phyloP scores from a whole-genome alignment of 257 asterid species.

The Cinchona pubescens region DNA sequence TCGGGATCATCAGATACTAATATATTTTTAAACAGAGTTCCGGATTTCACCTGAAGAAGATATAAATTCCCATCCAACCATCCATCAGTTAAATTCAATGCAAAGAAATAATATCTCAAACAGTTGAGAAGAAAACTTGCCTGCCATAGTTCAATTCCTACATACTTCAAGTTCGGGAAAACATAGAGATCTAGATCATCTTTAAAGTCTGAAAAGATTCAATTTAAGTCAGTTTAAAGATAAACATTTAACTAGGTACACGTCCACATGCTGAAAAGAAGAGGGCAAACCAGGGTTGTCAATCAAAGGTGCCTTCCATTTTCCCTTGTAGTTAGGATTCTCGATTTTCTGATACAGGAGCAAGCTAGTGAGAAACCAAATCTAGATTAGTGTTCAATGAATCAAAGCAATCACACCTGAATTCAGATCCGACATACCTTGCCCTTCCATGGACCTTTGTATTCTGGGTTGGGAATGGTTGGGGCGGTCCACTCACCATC shows the following conservation, averaged over 20 bases:
- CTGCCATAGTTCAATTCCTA: conserved; percentile 99
- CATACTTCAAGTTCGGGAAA: conserved; percentile 88
- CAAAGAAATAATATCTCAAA: background rate
- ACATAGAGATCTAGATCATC: conserved; percentile 93
- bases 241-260: background rate
- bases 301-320: conserved; percentile 89
- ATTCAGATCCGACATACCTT: conserved; percentile 45
- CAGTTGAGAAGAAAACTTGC: conserved; percentile 23
- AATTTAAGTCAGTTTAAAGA: background rate
- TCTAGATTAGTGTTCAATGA: too few relatives aligned
- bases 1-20: conserved; percentile 81
- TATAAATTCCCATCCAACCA: conserved; percentile 2
- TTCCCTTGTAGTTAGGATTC: conserved; percentile 88
- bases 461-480: conserved; percentile 87
- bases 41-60: conserved; percentile 84
- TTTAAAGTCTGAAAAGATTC: conserved; percentile 62
- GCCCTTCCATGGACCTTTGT: conserved; percentile 85
- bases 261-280: conserved; percentile 5
- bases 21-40: conserved; percentile 92
- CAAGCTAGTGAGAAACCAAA: conserved; percentile 13
- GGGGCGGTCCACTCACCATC: conserved; percentile 99
- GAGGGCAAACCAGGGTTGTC: conserved; percentile 67
- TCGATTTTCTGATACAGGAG: conserved; percentile 58
- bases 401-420: background rate
- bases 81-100: background rate